Evolutionary conservation across 2,329 filamentous ascomycete genomes (phyloP), one percentile per base, ranked within the genome.

Genomic region (Pyrenophora teres): DNA sequence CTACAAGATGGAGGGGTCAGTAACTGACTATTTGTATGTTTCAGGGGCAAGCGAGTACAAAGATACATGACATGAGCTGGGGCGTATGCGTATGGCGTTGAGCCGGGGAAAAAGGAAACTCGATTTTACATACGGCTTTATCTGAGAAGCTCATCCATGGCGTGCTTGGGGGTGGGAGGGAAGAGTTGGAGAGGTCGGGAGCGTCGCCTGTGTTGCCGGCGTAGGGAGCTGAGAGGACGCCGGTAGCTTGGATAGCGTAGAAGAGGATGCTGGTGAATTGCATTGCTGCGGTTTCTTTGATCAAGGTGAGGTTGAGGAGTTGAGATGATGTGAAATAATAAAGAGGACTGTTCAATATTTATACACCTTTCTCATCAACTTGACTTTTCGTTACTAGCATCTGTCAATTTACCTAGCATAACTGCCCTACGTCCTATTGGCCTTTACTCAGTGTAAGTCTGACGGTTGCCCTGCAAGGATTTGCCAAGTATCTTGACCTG

Each of bases 141-240:
- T 44, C 41, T 12, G 41, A 23, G 32, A 44, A 44, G 41, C 13
- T 18, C 13, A 36, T 6, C 41, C 32, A 44, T 36, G 41, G 41
- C 35, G 41, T 44, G 41, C 25, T 27, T 15, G 41, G 1, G 9
- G 32, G 41, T 44, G 41, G 41, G 5, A 36, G 10, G 1, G 41
- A 36, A 1, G 41, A 44, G 6, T 44, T 44, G 0, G 2, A 30
- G 2, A 44, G 35, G 32, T 44, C 41, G 6, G 41, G 41, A 33
- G 32, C 41, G 1, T 16, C 31, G 31, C 31, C 32, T 23, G n/a
- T 12, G 21, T 36, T 30, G 21, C 19, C 32, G 6, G 21, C 41
- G 32, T 36, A 3, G 32, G 41, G 41, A 44, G 41, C 41, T 37
- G 41, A 3, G 10, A 44, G n/a, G 21, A 44, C 41, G 32, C 41